Base-by-base conservation (phyloP, 108 stramenopile species). In the Cyclostephanos tholiformis region DNA sequence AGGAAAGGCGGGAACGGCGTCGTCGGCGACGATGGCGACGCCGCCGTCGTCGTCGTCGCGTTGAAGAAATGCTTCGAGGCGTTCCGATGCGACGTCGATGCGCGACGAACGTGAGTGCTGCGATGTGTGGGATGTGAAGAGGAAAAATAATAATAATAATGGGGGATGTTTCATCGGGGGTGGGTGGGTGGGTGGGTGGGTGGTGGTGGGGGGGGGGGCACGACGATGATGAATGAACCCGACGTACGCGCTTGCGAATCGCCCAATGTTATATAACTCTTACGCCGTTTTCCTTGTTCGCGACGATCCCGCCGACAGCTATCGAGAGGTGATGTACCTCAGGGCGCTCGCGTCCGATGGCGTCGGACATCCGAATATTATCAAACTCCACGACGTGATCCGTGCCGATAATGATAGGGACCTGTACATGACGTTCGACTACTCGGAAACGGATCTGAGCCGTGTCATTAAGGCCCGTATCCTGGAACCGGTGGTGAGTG, bases 21-120 rank as follows among this genome's bases (percentile, higher is more conserved):
- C 32, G 4, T 32, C 4, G 32, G 32, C 32, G 4, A 32, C 4
- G 32, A 32, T 4, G 4, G 4, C 32, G 32, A 32, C 4, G 4
- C 2, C 4, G 32, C 2, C 4, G 4, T 32, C 12, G 26, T 71
- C 13, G 75, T 77, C 2, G 79, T 96, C 4, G 95, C 95, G 4
- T 64, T 96, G 59, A 96, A 96, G 63, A 96, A 95, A 70, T 95
- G 94, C 75, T 95, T 92, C 74, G 92, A 94, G 41, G 94, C 94
- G 11, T 96, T 96, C 64, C 80, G 84, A 25, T 80, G 75, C 68
- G 46, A 75, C 51, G 88, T 89, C 4, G 95, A 96, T 69, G 87
- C 94, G 2, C 91, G 92, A 53, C 77, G 95, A 4, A 94, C 91
- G 14, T 92, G 86, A 62, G 60, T 62, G 2, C 4, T 32, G 32